Percentiles rank a stretch among this genome's conserved stretches.
phyloP scores from a whole-genome alignment of 2,329 filamentous ascomycete species.

The Fusarium abutilonis region DNA sequence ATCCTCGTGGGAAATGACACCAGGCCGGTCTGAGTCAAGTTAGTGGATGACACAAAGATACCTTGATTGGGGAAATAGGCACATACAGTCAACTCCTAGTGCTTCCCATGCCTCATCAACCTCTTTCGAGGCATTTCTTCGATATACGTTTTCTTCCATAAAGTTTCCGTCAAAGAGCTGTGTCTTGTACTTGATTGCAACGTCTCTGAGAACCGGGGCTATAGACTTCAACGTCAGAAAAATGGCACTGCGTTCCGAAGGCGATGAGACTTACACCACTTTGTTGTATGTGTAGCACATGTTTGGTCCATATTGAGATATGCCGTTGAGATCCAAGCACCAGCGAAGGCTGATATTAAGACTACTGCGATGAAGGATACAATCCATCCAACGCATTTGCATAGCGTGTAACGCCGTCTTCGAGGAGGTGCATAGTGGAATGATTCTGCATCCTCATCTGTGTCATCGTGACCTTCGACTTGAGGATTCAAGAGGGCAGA shows the following conservation, averaged over 20 bases:
- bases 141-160: constrained; percentile 63
- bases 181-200: constrained; percentile 47
- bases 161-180: constrained; percentile 66
- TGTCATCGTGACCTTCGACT: constrained; percentile 22
- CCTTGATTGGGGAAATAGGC: rapidly evolving
- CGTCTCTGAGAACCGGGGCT: constrained; percentile 51
- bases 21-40: constrained; percentile 52
- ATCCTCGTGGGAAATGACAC: constrained; percentile 61
- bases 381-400: constrained; percentile 26
- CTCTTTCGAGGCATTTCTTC: constrained; percentile 59
- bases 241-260: rapidly evolving
- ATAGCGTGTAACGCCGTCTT: constrained; percentile 25
- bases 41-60: neutral
- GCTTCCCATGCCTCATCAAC: constrained; percentile 67
- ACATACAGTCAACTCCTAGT: constrained; percentile 57
- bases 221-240: neutral
- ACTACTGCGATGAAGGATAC: constrained; percentile 13
- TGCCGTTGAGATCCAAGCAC: constrained; percentile 38
- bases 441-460: constrained; percentile 34
- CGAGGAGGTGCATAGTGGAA: constrained; percentile 29
- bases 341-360: constrained; percentile 29
- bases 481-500: constrained; percentile 30
- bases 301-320: constrained; percentile 39
- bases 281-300: constrained; percentile 47
- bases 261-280: constrained; percentile 50